Evolutionary conservation across 2,329 filamentous ascomycete genomes (phyloP), one percentile per base, ranked within the genome.

Genomic region (Monosporascus ibericus): DNA sequence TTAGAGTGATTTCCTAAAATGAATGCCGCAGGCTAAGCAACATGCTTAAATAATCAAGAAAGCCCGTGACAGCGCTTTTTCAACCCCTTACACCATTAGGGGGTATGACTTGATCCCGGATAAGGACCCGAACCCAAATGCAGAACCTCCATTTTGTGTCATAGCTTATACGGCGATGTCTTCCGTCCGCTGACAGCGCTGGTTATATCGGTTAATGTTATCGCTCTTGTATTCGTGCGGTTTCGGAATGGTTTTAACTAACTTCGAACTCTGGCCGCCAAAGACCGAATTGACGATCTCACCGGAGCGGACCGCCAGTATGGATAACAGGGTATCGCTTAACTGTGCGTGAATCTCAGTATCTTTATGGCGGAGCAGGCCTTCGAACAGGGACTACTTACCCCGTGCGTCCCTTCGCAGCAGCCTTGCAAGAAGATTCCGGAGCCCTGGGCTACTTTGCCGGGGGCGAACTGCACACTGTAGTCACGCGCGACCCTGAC

Each of bases 341-440:
- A 95, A 72, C 83, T 88, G 62, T 50, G 27, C 30, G 48, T 25
- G 6, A 40, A 8, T 40, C 1, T 49, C 52, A 48, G 58, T 63
- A 47, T 11, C 48, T 18, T 36, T 8, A 18, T 38, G 17, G 5
- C 37, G 6, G 22, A 42, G 22, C 2, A 40, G 38, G 9, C 38
- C 7, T 15, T 44, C 40, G 20, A 44, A 44, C 22, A 40, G 40
- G 17, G 50, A 84, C 87, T 14, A 14, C 30, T 84, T 80, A 92
- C 87, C 54, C 92, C 92, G 70, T 97, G 92, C 36, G 91, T 95
- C 56, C 79, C 84, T 75, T 97, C 92, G 68, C 91, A 95, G 74
- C 92, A 96, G 34, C 92, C 92, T 69, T 97, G 94, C 62, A 97
- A 76, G 87, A 89, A 97, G 53, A 97, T 78, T 3, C 92, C 92